A percentile compares a stretch with the other conserved stretches of the same genome.
Evolutionary conservation across 306 rosid genomes (phyloP).

Genomic region (Acacia crassicarpa): DNA sequence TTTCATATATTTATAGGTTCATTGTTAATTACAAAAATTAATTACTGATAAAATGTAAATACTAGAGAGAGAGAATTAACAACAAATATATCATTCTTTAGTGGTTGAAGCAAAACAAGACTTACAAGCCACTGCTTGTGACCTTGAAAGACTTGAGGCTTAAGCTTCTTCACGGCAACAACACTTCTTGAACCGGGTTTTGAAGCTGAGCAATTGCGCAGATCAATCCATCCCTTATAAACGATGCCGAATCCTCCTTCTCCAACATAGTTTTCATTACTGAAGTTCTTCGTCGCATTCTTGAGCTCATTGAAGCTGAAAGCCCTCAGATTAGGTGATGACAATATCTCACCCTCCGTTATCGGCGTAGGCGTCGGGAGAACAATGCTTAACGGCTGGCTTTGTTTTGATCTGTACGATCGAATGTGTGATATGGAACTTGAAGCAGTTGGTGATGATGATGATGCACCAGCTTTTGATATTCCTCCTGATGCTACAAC

Average conservation of each 20-base stretch:
- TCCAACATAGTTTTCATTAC: conserved; percentile 83
- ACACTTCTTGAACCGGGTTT: conserved; percentile 90
- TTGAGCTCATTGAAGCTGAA: conserved; percentile 78
- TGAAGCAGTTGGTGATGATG: conserved; percentile 13
- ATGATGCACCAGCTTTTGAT: conserved; percentile 41
- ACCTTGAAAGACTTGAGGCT: conserved; percentile 88
- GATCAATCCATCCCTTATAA: conserved; percentile 95
- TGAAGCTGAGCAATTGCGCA: conserved; percentile 51
- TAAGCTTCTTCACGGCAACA: conserved; percentile 92
- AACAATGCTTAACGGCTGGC: conserved; percentile 44
- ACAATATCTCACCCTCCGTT: conserved; percentile 88
- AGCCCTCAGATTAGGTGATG: conserved; percentile 70
- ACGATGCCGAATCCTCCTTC: conserved; percentile 98
- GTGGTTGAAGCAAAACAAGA: not conserved
- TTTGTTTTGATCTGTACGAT: conserved; percentile 45
- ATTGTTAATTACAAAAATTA: too few relatives aligned
- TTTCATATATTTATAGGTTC: too few relatives aligned
- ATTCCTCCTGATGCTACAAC: conserved; percentile 31
- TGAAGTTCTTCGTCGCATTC: conserved; percentile 84
- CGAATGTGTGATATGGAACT: conserved; percentile 48
- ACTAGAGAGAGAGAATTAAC: too few relatives aligned
- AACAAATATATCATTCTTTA: too few relatives aligned
- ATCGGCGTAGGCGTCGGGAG: conserved; percentile 66
- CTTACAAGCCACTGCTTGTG: conserved; percentile 98
- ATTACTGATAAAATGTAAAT: too few relatives aligned